Evolutionary conservation across 352 stramenopile genomes (phyloP).

Genomic region (Phytopythium delawarense): DNA sequence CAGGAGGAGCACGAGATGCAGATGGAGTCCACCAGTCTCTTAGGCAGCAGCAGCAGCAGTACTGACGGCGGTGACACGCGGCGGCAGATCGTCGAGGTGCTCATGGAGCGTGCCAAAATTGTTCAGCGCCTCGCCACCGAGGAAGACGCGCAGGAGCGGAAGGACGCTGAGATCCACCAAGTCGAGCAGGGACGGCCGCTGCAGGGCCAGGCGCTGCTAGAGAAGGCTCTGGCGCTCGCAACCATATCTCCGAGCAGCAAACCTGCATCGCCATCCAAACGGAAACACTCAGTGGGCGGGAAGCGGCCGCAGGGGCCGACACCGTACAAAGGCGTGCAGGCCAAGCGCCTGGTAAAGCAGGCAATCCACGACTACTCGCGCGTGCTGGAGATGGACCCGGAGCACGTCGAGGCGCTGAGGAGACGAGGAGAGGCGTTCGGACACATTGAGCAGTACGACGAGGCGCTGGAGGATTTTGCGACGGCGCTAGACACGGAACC

Average conservation of each 20-base stretch:
- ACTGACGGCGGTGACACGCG: slow-evolving; percentile 11
- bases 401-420: slow-evolving; percentile 37
- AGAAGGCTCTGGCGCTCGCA: background rate
- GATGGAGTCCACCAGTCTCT: slow-evolving; percentile 15
- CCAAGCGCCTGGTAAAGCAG: slow-evolving; percentile 37
- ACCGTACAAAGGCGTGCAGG: slow-evolving; percentile 26
- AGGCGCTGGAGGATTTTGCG: slow-evolving; percentile 55
- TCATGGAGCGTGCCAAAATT: slow-evolving; percentile 55
- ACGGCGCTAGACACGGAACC: slow-evolving; percentile 37
- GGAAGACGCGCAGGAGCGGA: slow-evolving; percentile 35
- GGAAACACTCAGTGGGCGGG: background rate
- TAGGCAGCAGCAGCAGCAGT: background rate
- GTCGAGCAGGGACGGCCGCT: slow-evolving; percentile 37
- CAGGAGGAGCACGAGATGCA: slow-evolving; percentile 40
- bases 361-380: slow-evolving; percentile 61
- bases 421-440: slow-evolving; percentile 43
- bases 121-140: slow-evolving; percentile 46
- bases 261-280: slow-evolving; percentile 3
- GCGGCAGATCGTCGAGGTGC: slow-evolving; percentile 41
- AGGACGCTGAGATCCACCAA: slow-evolving; percentile 41
- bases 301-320: slow-evolving; percentile 4
- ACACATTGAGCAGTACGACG: slow-evolving; percentile 40
- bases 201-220: background rate
- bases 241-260: background rate
- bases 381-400: slow-evolving; percentile 40